Base-by-base conservation (phyloP, 2,329 filamentous ascomycete genomes). In the Waltergamsia citrina region DNA sequence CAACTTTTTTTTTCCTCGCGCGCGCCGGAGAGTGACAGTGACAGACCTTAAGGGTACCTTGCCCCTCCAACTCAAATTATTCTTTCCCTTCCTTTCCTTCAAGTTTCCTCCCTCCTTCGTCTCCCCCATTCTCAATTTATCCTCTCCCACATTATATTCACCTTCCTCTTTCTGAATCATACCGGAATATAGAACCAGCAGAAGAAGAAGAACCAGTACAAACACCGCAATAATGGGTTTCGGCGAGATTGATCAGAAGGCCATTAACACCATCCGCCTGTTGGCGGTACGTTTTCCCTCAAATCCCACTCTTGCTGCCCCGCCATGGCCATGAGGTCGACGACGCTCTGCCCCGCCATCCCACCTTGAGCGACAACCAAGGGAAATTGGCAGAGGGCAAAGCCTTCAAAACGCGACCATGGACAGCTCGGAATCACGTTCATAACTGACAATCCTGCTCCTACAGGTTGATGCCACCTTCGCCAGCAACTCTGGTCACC, bases 251-350 rank as follows among this genome's bases (percentile, higher is more conserved):
- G 92, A 98, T 64, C 71, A 81, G 73, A 77, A 87, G 67, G 84
- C 86, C 58, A 86, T 98, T 71, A 96, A 96, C 81, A 94, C 90
- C 64, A 96, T 98, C 72, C 85, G 92, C 63, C 67, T 86, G 59
- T 78, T 98, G 53, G 88, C 92, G 62, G 92, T 96, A 81, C 65
- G 87, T 81, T 42, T 36, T 29, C 37, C 41, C 43, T 41, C 41
- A 43, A 47, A 41, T 48, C 37, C 37, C 39, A 37, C 38, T 32
- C 14, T 20, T 19, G 25, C 23, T 33, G 32, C 14, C 18, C 23
- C 31, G 23, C 25, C 31, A 34, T 32, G 47, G 39, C 46, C 46
- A 42, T 43, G 43, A 48, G 44, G n/a, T n/a, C n/a, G n/a, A n/a
- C n/a, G n/a, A 16, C 30, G 7, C 20, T 30, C 20, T 10, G 27